Base-by-base conservation (phyloP, 2,329 filamentous ascomycete species). In the Hypoxylon sp. region DNA sequence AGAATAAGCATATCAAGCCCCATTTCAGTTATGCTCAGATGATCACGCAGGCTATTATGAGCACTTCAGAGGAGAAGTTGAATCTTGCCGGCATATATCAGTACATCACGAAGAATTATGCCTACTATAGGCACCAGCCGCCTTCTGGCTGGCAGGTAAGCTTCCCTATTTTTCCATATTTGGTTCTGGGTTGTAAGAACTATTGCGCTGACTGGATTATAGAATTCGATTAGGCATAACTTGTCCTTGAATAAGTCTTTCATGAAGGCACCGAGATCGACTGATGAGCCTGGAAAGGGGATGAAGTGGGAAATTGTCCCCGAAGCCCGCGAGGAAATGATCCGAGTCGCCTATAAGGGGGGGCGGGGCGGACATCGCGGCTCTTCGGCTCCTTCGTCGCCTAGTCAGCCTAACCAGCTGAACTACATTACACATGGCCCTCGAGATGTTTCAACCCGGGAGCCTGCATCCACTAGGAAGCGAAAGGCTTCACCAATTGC, bases 251-350 rank as follows among this genome's bases (percentile, higher is more conserved):
- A 97, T 80, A 97, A 98, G 78, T 90, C 92, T 0, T 99, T 99
- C 76, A 91, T 94, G 74, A 99, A 99, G 80, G 92, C 97, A 8
- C 92, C 96, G 2, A 91, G 96, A 51, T 91, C 93, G 14, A 97
- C 94, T 0, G 94, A 98, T 74, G 96, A 99, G 78, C 96, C 96
- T 22, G 96, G 96, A 11, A 99, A 99, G 79, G 96, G 96, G 29
- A 98, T 98, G 94, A 98, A 98, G 79, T 99, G 96, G 96, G 93
- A 95, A 80, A 94, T 99, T 76, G 90, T 93, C 3, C 87, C 92
- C 1, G 93, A 97, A 70, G 88, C 91, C 71, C 90, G 92, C 53
- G 93, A 98, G 17, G 95, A 97, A 58, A 97, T 98, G 84, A 87
- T 94, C 66, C 92, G 92, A 78, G 93, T 92, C 73, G 87, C 87